Base-by-base conservation (phyloP, 108 stramenopile species). In the Skeletonema tropicum region DNA sequence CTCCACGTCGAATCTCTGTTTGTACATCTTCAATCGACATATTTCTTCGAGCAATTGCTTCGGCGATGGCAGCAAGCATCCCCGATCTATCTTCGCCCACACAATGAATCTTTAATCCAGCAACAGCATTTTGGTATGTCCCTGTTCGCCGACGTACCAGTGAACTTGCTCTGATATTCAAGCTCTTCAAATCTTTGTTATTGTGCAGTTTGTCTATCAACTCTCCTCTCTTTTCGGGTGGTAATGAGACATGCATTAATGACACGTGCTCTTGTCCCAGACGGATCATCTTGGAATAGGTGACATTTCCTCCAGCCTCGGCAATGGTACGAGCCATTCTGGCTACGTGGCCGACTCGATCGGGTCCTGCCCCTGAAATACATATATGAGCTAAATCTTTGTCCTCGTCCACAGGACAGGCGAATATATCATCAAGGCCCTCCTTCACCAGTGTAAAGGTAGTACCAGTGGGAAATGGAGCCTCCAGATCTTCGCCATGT, bases 21-120 rank as follows among this genome's bases (percentile, higher is more conserved):
- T 86, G 79, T 25, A 95, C 64, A 68, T 90, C 87, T 71, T 95
- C 94, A 41, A 95, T 69, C 10, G 88, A 90, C 85, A 95, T 78
- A 2, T 89, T 88, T 58, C 86, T 68, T 41, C 57, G 55, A 19
- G 84, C 86, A 60, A 92, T 68, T 39, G 77, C 82, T 70, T 91
- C 89, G 2, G 91, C 70, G 52, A 95, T 81, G 15, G 62, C 67
- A n/a, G 94, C 94, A 33, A 95, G 65, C 89, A 95, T 91, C 15
- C 94, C 94, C 3, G 91, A 86, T 80, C 90, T 91, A 70, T 95
- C 94, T 30, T 67, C 76, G 36, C 94, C 94, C n/a, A 91, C 89
- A 62, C 89, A 90, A 66, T 91, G 88, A n/a, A 95, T 85, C 46
- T 77, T 82, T 49, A 92, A 70, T 21, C 94, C 91, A 48, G 88